phyloP scores from a whole-genome alignment of 306 rosid genomes.

The Glycine soja region DNA sequence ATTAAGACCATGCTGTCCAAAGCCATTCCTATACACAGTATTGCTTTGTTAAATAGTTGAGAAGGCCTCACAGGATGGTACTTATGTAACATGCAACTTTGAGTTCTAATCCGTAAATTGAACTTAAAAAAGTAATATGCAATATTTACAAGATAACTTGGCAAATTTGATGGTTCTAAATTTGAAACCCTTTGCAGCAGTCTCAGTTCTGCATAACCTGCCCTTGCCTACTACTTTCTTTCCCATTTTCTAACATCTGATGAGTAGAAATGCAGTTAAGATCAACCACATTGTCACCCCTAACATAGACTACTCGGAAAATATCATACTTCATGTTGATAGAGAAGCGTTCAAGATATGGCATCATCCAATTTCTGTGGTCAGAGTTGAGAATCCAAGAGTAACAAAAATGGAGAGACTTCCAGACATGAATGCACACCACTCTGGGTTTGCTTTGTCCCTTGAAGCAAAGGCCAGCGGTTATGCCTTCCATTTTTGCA shows the following conservation, averaged over 20 bases:
- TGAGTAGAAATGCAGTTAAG: constrained; percentile 47
- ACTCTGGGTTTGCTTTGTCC: constrained; percentile 62
- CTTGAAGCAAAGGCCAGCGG: constrained; percentile 72
- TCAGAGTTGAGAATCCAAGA: constrained; percentile 69
- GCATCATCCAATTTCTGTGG: constrained; percentile 59
- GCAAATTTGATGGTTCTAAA: background rate
- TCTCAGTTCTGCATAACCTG: constrained; percentile 56
- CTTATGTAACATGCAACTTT: background rate
- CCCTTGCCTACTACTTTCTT: constrained; percentile 52
- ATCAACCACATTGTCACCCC: constrained; percentile 52
- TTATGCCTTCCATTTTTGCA: constrained; percentile 62
- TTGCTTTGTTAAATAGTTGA: background rate
- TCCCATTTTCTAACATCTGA: constrained; percentile 57
- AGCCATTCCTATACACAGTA: background rate
- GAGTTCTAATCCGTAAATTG: constrained; percentile 2
- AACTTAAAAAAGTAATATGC: constrained; percentile 25
- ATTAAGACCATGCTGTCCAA: background rate
- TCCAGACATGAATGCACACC: constrained; percentile 73
- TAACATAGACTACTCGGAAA: constrained; percentile 68
- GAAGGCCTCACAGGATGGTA: background rate
- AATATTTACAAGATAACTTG: constrained; percentile 25
- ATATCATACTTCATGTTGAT: constrained; percentile 76
- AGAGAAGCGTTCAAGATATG: constrained; percentile 69
- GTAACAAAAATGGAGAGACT: constrained; percentile 70
- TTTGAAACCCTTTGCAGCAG: background rate